Evolutionary conservation across 2,329 filamentous ascomycete genomes (phyloP).

Genomic region (Pseudopithomyces maydicus): DNA sequence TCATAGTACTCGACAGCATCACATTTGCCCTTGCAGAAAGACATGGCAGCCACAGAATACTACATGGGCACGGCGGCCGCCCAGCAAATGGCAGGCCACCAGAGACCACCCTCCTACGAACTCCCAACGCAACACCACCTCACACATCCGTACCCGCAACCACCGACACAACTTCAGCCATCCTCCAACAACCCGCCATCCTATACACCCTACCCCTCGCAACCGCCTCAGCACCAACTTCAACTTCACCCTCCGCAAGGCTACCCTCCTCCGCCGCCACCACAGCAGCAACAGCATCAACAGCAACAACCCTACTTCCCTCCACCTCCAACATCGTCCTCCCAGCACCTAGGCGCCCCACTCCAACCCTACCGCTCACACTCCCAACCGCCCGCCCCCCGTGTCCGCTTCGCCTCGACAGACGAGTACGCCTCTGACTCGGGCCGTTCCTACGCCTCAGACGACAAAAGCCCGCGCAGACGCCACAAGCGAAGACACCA

Average conservation of each 20-base stretch:
- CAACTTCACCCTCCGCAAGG: slow-evolving; percentile 3
- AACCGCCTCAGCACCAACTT: slow-evolving; percentile 4
- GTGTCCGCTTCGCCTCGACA: slow-evolving; percentile 36
- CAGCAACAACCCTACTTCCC: slow-evolving; percentile 30
- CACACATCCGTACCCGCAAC: slow-evolving; percentile 7
- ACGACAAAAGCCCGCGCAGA: slow-evolving; percentile 20
- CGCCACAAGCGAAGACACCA: slow-evolving; percentile 18
- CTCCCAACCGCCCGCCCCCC: slow-evolving; percentile 33
- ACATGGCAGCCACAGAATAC: slow-evolving; percentile 43
- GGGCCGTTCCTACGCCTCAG: slow-evolving; percentile 20
- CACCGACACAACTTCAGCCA: slow-evolving; percentile 22
- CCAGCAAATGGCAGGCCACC: slow-evolving; percentile 26
- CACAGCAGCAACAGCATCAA: slow-evolving; percentile 18
- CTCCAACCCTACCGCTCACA: slow-evolving; percentile 32
- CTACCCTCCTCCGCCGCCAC: slow-evolving; percentile 9
- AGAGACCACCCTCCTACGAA: slow-evolving; percentile 13
- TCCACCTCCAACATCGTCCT: slow-evolving; percentile 21
- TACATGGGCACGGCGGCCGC: slow-evolving; percentile 31
- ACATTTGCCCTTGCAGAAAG: background rate
- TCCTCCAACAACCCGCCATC: slow-evolving; percentile 18
- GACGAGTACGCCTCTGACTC: slow-evolving; percentile 24
- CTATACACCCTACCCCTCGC: slow-evolving; percentile 23
- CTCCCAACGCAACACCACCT: slow-evolving; percentile 17
- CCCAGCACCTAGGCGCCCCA: slow-evolving; percentile 29
- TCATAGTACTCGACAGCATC: background rate